These are phyloP conservation scores for Pythium grandisporangium DNA, from an alignment of 352 stramenopile species.

Conservation along the genomic window DNA sequence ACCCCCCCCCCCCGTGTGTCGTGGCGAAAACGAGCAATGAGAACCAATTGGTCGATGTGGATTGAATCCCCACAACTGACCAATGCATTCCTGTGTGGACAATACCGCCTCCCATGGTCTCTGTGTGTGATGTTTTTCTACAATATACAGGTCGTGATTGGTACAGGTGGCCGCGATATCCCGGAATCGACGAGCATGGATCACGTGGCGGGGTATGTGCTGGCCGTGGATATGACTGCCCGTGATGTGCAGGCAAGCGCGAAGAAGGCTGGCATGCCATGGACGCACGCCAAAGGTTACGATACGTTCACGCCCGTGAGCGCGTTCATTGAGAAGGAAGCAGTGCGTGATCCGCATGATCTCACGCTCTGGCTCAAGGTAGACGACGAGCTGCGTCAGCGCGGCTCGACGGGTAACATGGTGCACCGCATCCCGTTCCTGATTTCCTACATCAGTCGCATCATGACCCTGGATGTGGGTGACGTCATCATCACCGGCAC, in stretches of 20 bases:
- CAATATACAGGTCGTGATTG: constrained; percentile 51
- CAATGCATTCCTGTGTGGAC: too few relatives aligned
- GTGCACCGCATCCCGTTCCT: constrained; percentile 72
- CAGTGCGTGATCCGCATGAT: constrained; percentile 47
- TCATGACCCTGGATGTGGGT: constrained; percentile 80
- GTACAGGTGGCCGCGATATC: constrained; percentile 55
- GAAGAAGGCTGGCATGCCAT: constrained; percentile 67
- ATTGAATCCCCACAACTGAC: too few relatives aligned
- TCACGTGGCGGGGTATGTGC: constrained; percentile 58
- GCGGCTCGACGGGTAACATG: constrained; percentile 70
- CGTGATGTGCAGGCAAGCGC: constrained; percentile 67
- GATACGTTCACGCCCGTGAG: constrained; percentile 81
- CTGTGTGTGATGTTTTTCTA: too few relatives aligned
- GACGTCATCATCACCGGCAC: constrained; percentile 84
- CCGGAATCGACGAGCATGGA: constrained; percentile 49
- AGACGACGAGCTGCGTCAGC: constrained; percentile 62
- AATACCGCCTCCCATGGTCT: too few relatives aligned
- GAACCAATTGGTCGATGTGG: too few relatives aligned
- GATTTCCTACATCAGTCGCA: constrained; percentile 67
- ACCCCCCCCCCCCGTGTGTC: too few relatives aligned
- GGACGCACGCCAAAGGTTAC: constrained; percentile 64
- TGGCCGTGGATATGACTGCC: constrained; percentile 80
- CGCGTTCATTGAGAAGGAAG: constrained; percentile 66
- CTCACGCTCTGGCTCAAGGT: constrained; percentile 79
- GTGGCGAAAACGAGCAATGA: too few relatives aligned